Evolutionary conservation across 495 filamentous ascomycete genomes (phyloP), one percentile per base, ranked within the genome.

Genomic region (Aspergillus cristatus): DNA sequence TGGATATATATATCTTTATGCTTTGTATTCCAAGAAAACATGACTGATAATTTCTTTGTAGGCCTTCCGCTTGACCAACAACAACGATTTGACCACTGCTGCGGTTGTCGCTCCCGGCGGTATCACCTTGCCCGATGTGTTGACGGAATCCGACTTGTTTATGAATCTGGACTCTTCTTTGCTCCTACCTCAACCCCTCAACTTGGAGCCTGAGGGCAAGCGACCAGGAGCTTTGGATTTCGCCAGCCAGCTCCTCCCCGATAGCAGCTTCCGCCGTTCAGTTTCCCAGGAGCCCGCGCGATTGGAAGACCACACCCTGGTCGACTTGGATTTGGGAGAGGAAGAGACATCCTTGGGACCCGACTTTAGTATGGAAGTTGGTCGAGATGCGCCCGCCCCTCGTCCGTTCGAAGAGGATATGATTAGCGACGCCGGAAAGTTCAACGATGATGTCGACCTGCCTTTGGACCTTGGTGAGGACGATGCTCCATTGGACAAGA

Each of bases 121-220:
- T 20, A 75, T 86, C 40, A 83, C 82, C 51, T 72, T 96, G 31
- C 86, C 86, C 7, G 89, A 96, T 68, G 78, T 81, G 26, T 75
- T 96, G 38, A 94, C 89, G 14, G 86, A 93, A 46, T 77, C 86
- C 18, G 89, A 96, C 48, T 74, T 94, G 45, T 78, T 94, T 39
- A 73, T 84, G 35, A 72, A 68, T 32, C 75, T 86, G 28, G 84
- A 86, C 54, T 75, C 82, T 5, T 82, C 82, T 28, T 76, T 86
- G 44, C 71, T 90, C 1, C 62, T 86, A 13, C 78, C 81, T 13
- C 81, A 84, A 41, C 70, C 78, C 7, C 65, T 78, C 34, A 66
- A 66, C 28, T 59, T 79, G 41, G 72, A 74, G 35, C 66, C 68
- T 18, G 77, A 73, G 41, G 69, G 67, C 22, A 78, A 68, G 52